Base-by-base conservation (phyloP, 305 asterid genomes). In the Fraxinus albicans region DNA sequence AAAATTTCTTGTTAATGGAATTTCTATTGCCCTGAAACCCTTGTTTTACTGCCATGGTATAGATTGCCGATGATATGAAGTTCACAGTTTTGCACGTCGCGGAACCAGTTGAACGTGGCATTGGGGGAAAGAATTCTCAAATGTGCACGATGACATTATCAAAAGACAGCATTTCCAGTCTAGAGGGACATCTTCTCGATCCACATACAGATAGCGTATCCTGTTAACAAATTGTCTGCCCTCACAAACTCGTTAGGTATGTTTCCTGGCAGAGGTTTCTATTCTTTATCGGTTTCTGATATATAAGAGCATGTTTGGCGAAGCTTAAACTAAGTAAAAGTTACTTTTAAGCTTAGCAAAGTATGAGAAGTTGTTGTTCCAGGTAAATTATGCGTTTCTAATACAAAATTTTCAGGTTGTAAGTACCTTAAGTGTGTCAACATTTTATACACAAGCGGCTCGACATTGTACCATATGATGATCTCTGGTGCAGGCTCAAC, bases 41-140 rank as follows among this genome's bases (percentile, higher is more conserved):
- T 65, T 42, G 29, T 63, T 87, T 35, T 35, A 13, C 78, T 8
- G 76, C 77, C 47, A 29, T 82, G 77, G 69, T 85, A 60, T 79
- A 96, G 98, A 96, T 96, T 77, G 97, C 91, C 17, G 98, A 94
- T 88, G 98, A 94, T 91, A 93, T 94, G 98, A 92, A 89, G 94
- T 96, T 88, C 96, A 94, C 99, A 78, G 98, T 94, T 80, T 90
- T 97, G 2, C 98, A 94, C 53, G 97, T 93, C 2, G 96, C 91
- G 33, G 97, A 94, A 75, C 99, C 99, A 35, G 97, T 90, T 88
- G 83, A 90, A 88, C 84, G 86, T 97, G 10, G 38, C 38, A 35
- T 35, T 83, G 95, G 86, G 82, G 84, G 0, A 83, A 82, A 75
- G 99, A 94, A 86, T 94, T 95, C 89, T 88, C 93, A 94, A 7